Conservation (phyloP, 176 grass and related monocot species). For the Microstegium vimineum region DNA sequence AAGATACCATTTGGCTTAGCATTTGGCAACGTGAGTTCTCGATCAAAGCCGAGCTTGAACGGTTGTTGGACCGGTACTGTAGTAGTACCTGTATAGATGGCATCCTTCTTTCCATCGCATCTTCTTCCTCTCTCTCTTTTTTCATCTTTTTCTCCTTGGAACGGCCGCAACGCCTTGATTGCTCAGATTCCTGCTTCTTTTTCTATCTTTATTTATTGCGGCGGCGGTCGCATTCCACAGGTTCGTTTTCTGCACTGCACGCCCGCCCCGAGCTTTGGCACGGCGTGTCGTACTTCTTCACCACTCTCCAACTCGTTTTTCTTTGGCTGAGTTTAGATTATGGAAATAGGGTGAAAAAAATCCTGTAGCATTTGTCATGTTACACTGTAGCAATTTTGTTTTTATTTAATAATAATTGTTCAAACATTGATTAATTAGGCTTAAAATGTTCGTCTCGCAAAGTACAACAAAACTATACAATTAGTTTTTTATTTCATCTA, state of each 20-base stretch:
- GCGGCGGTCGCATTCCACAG: background rate
- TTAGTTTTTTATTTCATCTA: too few species aligned
- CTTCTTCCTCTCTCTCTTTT: too few species aligned
- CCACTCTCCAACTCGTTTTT: background rate
- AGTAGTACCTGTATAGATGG: background rate
- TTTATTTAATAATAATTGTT: too few species aligned
- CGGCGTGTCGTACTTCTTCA: background rate
- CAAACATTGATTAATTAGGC: too few species aligned
- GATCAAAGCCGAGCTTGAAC: background rate
- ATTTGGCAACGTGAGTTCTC: background rate
- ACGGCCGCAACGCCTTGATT: background rate
- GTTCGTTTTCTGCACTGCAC: conserved; percentile 29
- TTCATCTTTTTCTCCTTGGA: background rate
- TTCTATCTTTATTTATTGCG: background rate
- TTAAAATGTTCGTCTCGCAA: too few species aligned
- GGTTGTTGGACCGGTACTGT: background rate
- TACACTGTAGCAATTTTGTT: too few species aligned
- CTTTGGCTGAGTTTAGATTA: too few species aligned
- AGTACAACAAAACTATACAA: too few species aligned
- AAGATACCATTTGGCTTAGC: background rate
- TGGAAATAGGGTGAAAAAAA: too few species aligned
- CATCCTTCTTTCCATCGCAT: background rate
- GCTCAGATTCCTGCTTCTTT: background rate
- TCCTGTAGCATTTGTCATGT: too few species aligned
- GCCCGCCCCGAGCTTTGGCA: background rate